Conservation (phyloP, 2,329 filamentous ascomycete genomes). For the Penicillium paneum region DNA sequence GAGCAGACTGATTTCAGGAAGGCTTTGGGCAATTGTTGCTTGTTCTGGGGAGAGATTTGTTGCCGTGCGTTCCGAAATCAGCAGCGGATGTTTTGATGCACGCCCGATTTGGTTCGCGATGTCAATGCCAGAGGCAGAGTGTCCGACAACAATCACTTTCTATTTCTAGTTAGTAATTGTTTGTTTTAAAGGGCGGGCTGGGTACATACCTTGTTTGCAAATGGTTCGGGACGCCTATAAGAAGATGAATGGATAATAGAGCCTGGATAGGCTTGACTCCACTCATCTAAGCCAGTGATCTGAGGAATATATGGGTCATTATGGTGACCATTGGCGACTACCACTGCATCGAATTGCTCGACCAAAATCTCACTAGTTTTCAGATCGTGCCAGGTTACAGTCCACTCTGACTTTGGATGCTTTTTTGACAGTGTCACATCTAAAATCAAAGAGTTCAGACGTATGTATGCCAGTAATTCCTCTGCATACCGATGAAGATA, state of each 20-base stretch:
- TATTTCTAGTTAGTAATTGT: neutral
- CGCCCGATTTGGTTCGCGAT: constrained; percentile 8
- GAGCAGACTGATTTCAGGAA: constrained; percentile 4
- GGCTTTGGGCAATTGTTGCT: neutral
- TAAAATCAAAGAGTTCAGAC: constrained; percentile 2
- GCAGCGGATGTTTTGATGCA: constrained; percentile 8
- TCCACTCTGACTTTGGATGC: constrained; percentile 1
- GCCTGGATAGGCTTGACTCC: constrained; percentile 1
- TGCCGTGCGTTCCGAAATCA: constrained; percentile 10
- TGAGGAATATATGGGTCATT: constrained; percentile 9
- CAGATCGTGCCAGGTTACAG: constrained; percentile 6
- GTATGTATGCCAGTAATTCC: constrained; percentile 1
- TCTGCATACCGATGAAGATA: constrained; percentile 13
- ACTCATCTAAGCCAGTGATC: constrained; percentile 4
- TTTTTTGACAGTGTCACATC: neutral
- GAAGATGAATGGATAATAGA: constrained; percentile 8
- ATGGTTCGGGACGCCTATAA: constrained; percentile 5
- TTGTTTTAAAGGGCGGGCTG: neutral
- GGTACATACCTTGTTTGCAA: constrained; percentile 6
- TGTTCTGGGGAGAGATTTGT: constrained; percentile 2
- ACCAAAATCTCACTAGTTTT: neutral
- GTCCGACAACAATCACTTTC: constrained; percentile 14
- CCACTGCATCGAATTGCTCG: constrained; percentile 5
- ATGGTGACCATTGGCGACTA: constrained; percentile 13
- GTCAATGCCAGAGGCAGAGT: constrained; percentile 14